Evolutionary conservation across 2,329 filamentous ascomycete genomes (phyloP), one percentile per base, ranked within the genome.

Genomic region (Stylonectria norvegica): DNA sequence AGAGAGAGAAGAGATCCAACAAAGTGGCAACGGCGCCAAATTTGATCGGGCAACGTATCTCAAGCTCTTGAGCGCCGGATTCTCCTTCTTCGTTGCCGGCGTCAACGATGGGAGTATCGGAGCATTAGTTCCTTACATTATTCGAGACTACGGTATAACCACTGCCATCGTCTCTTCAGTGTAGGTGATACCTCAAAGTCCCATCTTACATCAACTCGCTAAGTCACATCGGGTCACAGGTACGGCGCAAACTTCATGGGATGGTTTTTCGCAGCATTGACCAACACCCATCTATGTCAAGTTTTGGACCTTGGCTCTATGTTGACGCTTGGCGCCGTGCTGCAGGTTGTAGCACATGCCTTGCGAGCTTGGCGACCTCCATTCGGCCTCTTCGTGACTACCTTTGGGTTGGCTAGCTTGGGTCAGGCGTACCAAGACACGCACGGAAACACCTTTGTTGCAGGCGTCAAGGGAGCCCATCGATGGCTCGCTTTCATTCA

Each of bases 31-130:
- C n/a, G 5, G 18, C 5, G 76, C 5, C 89, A 62, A 6, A 89
- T 69, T 58, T 20, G 47, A 55, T 34, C 49, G 36, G 20, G 41
- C 43, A 12, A 54, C 52, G 3, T 40, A 63, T 15, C 44, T 76
- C 23, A 81, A 78, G 53, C 59, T 83, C 3, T 38, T 73, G 25
- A 75, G 75, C 30, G 71, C 75, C 3, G 74, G 72, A 0, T 75
- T 82, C 47, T 79, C 78, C 0, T 85, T 84, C 63, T 82, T 85
- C 53, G 77, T 80, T 20, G 78, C 81, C 0, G 81, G 81, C 0
- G 67, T 78, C 34, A 85, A 83, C 41, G 81, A 85, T 55, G 81
- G 81, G 20, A 81, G 74, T 44, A 64, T 84, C 1, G 81, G 81
- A 3, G 71, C 81, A 2, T 48, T 85, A 11, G 73, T 84, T 2